Evolutionary conservation across 108 stramenopile genomes (phyloP).

Genomic region (Nitzschia sp.): DNA sequence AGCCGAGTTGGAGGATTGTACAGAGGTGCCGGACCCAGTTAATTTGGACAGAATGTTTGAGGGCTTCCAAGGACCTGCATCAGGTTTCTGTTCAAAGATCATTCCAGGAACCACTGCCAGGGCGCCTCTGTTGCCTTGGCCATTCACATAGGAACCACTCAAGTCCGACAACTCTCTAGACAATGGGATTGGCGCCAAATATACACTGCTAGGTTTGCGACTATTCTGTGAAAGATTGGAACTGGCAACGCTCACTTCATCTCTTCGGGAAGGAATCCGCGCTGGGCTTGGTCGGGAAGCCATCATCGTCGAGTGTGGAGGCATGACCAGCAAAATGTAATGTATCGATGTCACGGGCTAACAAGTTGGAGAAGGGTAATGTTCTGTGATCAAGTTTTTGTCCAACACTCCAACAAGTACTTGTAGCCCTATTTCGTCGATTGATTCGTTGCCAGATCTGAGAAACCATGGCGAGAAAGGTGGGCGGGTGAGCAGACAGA

Average conservation of each 20-base stretch:
- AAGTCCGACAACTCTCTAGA: slow-evolving; percentile 48
- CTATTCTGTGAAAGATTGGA: slow-evolving; percentile 14
- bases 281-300: background rate
- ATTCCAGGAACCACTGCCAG: slow-evolving; percentile 10
- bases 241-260: slow-evolving; percentile 6
- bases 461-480: too few species aligned
- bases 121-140: background rate
- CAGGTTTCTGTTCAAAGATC: slow-evolving; percentile 19
- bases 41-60: slow-evolving; percentile 33
- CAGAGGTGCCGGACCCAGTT: background rate
- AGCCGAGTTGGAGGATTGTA: background rate
- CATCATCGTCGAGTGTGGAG: slow-evolving; percentile 13
- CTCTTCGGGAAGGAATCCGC: background rate
- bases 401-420: too few species aligned
- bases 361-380: too few species aligned
- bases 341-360: too few species aligned
- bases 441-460: too few species aligned
- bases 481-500: too few species aligned
- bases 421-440: too few species aligned
- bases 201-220: slow-evolving; percentile 32
- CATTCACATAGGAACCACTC: slow-evolving; percentile 40
- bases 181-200: slow-evolving; percentile 21
- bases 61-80: slow-evolving; percentile 37
- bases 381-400: too few species aligned
- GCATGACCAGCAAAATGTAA: background rate